phyloP scores from a whole-genome alignment of 768 basidiomycete species.

The Macrolepiota fuliginosa region DNA sequence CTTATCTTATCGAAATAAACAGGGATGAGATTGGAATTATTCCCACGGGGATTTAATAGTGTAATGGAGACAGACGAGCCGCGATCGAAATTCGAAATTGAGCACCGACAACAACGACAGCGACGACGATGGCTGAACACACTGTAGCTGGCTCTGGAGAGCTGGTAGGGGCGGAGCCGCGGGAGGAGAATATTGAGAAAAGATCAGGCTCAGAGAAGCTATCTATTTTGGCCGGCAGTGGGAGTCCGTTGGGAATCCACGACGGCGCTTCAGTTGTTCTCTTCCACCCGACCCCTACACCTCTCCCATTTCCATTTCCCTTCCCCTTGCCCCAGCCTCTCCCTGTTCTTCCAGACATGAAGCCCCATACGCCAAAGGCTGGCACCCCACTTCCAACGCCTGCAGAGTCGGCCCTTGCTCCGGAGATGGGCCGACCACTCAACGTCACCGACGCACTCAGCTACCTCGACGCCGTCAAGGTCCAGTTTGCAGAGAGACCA shows the following conservation, averaged over 20 bases:
- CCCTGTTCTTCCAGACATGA: slow-evolving; percentile 19
- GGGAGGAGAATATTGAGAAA: slow-evolving; percentile 19
- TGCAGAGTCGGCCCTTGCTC: slow-evolving; percentile 17
- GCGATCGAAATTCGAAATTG: not conserved
- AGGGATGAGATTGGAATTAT: not conserved
- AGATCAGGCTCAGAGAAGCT: slow-evolving; percentile 26
- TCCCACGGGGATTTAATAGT: slow-evolving; percentile 9
- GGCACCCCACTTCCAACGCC: slow-evolving; percentile 39
- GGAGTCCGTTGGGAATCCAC: slow-evolving; percentile 19
- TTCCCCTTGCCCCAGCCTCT: slow-evolving; percentile 22
- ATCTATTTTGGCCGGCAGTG: slow-evolving; percentile 31
- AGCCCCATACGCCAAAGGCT: slow-evolving; percentile 30
- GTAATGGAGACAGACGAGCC: not conserved
- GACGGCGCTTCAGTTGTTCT: slow-evolving; percentile 20
- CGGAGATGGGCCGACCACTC: slow-evolving; percentile 58
- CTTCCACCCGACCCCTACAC: slow-evolving; percentile 18
- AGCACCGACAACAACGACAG: not conserved
- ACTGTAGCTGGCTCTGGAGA: not conserved
- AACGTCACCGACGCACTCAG: slow-evolving; percentile 93
- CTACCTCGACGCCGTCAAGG: slow-evolving; percentile 93
- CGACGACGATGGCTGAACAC: not conserved
- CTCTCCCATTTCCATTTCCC: slow-evolving; percentile 20
- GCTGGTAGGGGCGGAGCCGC: slow-evolving; percentile 13
- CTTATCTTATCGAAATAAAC: slow-evolving; percentile 2
- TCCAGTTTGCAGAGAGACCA: slow-evolving; percentile 84